A percentile compares a stretch with the other conserved stretches of the same genome.
These are phyloP conservation scores for Ophiostoma sp. DNA, from an alignment of 2,329 filamentous ascomycete species.

Conservation along the genomic window DNA sequence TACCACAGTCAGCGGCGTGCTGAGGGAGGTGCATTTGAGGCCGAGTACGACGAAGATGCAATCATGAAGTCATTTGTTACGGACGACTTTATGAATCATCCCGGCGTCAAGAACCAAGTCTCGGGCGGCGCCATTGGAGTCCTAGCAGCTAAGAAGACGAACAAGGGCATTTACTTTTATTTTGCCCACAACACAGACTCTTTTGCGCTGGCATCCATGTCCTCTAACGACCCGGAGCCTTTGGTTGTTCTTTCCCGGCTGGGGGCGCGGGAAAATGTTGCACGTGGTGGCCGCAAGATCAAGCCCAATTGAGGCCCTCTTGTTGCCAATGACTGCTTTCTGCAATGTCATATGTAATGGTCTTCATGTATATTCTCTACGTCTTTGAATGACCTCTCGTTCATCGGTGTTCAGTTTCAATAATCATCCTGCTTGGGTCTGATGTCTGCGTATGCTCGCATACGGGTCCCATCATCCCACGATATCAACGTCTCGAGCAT, in stretches of 20 bases:
- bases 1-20: constrained; percentile 63
- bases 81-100: constrained; percentile 89
- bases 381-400: not conserved
- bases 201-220: constrained; percentile 83
- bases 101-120: constrained; percentile 72
- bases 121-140: constrained; percentile 86
- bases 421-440: too few relatives aligned
- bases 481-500: too few relatives aligned
- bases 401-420: not conserved
- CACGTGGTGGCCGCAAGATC: constrained; percentile 46
- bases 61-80: constrained; percentile 70
- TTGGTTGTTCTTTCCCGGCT: constrained; percentile 84
- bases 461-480: too few relatives aligned
- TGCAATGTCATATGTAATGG: not conserved
- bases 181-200: constrained; percentile 96
- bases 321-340: not conserved
- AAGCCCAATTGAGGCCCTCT: constrained; percentile 27
- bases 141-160: constrained; percentile 80
- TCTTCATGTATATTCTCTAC: not conserved
- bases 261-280: constrained; percentile 21
- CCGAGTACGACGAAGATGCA: constrained; percentile 70
- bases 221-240: constrained; percentile 67
- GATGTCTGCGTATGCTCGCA: too few relatives aligned
- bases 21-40: constrained; percentile 55
- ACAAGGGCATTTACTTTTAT: constrained; percentile 71